Conservation (phyloP, 192 early-diverging fungal species). For the Backusella circina region DNA sequence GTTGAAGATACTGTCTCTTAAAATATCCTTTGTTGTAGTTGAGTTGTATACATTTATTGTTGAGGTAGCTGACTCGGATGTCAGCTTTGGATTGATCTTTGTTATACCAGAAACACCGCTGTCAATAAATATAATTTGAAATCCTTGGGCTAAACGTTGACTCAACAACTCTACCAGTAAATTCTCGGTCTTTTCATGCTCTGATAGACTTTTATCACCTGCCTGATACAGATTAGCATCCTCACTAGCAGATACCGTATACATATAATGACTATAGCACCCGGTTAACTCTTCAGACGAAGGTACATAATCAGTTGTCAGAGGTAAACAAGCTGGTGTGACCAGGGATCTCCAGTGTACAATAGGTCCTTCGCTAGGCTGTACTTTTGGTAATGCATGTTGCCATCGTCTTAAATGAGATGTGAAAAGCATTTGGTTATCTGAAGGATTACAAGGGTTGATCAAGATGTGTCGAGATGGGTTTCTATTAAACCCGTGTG, state of each 20-base stretch:
- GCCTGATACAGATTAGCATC: conserved; percentile 40
- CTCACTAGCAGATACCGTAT: conserved; percentile 62
- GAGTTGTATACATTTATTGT: neutral
- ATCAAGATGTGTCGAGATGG: conserved; percentile 26
- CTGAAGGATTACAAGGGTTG: conserved; percentile 75
- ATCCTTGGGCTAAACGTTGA: conserved; percentile 90
- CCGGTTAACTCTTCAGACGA: conserved; percentile 61
- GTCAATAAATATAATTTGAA: conserved; percentile 74
- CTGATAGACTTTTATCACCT: conserved; percentile 32
- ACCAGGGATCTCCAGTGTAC: conserved; percentile 87
- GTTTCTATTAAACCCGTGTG: conserved; percentile 10
- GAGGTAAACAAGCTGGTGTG: conserved; percentile 90
- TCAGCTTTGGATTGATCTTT: neutral
- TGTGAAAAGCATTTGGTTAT: conserved; percentile 50
- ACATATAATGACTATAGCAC: conserved; percentile 76
- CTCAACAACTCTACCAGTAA: conserved; percentile 82
- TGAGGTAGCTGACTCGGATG: neutral
- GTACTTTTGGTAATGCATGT: conserved; percentile 73
- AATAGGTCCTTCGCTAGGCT: conserved; percentile 50
- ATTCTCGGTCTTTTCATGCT: conserved; percentile 43
- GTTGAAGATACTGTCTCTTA: neutral
- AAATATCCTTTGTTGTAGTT: conserved; percentile 3
- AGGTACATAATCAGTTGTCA: conserved; percentile 86
- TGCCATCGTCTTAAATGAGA: conserved; percentile 83
- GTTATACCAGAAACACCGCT: conserved; percentile 15